Conservation (phyloP, 1,139 yeast genomes). For the Blastobotrys capitulatus region DNA sequence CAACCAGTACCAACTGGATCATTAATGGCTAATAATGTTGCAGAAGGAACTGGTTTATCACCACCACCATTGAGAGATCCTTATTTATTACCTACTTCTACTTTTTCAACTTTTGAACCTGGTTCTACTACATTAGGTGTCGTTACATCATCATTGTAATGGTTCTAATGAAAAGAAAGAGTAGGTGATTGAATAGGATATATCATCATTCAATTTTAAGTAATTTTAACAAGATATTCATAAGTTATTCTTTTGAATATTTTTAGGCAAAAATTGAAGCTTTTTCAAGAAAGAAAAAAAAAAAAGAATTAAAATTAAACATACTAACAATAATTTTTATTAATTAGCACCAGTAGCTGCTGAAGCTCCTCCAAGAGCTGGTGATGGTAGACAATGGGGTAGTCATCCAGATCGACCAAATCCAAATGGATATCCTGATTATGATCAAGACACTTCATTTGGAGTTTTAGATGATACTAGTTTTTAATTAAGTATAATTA, state of each 20-base stretch:
- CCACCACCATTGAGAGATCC: background rate
- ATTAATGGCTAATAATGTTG: too few species aligned
- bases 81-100: background rate
- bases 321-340: background rate
- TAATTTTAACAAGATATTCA: too few species aligned
- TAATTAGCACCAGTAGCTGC: too few species aligned
- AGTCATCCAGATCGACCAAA: background rate
- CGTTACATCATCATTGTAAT: background rate
- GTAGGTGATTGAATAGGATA: background rate
- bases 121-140: background rate
- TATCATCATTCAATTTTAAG: background rate
- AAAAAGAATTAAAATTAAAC: background rate
- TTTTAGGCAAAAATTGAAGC: too few species aligned
- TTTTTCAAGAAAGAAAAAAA: background rate
- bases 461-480: background rate
- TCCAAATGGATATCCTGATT: background rate
- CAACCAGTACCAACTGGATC: too few species aligned
- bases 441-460: background rate
- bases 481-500: background rate
- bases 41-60: too few species aligned
- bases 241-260: too few species aligned
- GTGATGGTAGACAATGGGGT: background rate
- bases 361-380: background rate
- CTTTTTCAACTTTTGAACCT: background rate
- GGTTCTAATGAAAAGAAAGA: background rate